Evolutionary conservation across 2,329 filamentous ascomycete species (phyloP), one percentile per base, ranked within the genome.

Genomic region (Claviceps sp.): DNA sequence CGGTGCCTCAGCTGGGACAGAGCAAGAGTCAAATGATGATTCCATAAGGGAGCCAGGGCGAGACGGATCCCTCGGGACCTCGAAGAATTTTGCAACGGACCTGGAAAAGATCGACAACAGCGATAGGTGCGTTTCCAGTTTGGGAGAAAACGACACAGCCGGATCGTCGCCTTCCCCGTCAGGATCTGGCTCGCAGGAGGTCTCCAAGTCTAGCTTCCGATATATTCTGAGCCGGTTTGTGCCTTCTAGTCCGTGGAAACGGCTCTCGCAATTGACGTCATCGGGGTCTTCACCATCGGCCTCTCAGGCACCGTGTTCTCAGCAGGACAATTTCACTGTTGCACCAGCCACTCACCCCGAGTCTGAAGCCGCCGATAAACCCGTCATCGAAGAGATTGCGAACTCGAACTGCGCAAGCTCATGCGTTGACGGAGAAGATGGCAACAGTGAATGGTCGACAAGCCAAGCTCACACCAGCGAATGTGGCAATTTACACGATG

Each of bases 221-320:
- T 50, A 47, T 36, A 58, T 62, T 9, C 38, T 62, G 7, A 57
- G 58, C 47, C 57, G 50, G 3, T 52, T 60, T 26, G 56, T 64
- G 22, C 57, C 62, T 13, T 53, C 56, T 22, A 59, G 54, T 6
- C 58, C 60, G 11, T 63, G 57, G 63, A 53, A 56, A 37, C 60
- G 52, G 22, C 50, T 57, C n/a, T 55, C 55, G 23, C 50, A 46
- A 9, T 45, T 57, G 45, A 42, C 56, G 37, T 51, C 56, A 34
- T 51, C 49, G 17, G 36, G 45, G 16, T 34, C 45, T 14, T 22
- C 37, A 2, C n/a, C 23, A 39, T 42, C 23, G 23, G 48, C 22
- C 26, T 43, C 14, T 17, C 26, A 26, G 20, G 43, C n/a, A 23
- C 14, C 47, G 14, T n/a, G n/a, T 38, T 26, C 50, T 17, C 42